Evolutionary conservation across 1,139 yeast species (phyloP).

Genomic region (Saccharomyces hybrid): DNA sequence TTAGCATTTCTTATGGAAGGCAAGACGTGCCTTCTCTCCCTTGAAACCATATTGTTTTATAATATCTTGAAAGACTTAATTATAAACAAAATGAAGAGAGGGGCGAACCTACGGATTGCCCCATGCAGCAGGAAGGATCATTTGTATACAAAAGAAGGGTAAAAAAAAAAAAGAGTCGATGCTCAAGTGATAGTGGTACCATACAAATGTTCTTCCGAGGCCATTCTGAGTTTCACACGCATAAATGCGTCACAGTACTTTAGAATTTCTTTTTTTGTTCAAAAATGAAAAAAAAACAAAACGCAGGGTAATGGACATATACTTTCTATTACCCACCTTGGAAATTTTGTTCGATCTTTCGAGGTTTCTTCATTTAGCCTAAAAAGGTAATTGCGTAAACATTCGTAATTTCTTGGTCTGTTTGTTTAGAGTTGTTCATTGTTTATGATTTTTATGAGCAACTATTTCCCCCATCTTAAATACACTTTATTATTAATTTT

Average conservation of each 20-base stretch:
- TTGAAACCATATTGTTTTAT: too few relatives aligned
- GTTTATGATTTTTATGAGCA: not conserved
- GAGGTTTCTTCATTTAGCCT: not conserved
- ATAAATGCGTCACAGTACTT: not conserved
- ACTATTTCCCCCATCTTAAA: not conserved
- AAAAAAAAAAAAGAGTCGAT: too few relatives aligned
- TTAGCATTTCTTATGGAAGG: not conserved
- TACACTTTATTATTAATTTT: not conserved
- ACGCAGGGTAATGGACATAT: not conserved
- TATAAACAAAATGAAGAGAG: not conserved
- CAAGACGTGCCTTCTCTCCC: not conserved
- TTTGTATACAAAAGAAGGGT: not conserved
- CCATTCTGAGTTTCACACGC: not conserved
- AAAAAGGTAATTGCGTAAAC: not conserved
- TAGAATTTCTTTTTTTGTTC: too few relatives aligned
- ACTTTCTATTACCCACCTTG: not conserved
- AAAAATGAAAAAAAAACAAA: too few relatives aligned
- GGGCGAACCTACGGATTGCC: not conserved
- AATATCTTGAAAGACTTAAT: too few relatives aligned
- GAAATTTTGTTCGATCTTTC: not conserved
- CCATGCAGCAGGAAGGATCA: not conserved
- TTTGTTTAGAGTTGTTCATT: not conserved
- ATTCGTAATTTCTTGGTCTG: not conserved
- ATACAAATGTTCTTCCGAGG: too few relatives aligned
- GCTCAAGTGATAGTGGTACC: too few relatives aligned